These are phyloP conservation scores for Lachancea meyersii DNA, from an alignment of 805 yeast genomes.

Conservation along the genomic window DNA sequence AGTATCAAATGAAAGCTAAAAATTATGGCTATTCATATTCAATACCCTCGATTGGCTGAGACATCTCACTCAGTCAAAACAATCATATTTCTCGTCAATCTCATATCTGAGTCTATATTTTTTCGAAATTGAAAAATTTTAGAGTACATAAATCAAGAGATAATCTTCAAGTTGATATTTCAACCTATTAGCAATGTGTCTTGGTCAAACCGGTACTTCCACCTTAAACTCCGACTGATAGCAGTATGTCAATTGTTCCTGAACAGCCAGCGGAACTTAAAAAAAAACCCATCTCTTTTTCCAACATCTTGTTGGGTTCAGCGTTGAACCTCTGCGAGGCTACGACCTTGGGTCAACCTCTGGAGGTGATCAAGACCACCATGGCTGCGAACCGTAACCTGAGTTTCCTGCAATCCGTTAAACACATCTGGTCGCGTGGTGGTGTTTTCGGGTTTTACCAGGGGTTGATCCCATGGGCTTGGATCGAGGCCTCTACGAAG, in stretches of 20 bases:
- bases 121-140: background rate
- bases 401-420: slow-evolving; percentile 58
- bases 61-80: background rate
- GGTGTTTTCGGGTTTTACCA: slow-evolving; percentile 91
- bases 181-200: too few relatives aligned
- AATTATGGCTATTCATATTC: too few relatives aligned
- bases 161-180: too few relatives aligned
- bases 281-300: slow-evolving; percentile 81
- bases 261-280: slow-evolving; percentile 37
- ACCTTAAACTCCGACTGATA: background rate
- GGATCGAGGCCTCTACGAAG: slow-evolving; percentile 99
- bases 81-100: too few relatives aligned
- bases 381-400: slow-evolving; percentile 94
- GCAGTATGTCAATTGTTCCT: slow-evolving; percentile 37
- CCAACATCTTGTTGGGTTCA: slow-evolving; percentile 90
- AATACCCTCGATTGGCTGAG: too few relatives aligned
- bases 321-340: slow-evolving; percentile 89
- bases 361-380: slow-evolving; percentile 93
- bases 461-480: slow-evolving; percentile 98
- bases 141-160: background rate
- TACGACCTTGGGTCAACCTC: slow-evolving; percentile 92
- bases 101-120: too few relatives aligned
- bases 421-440: slow-evolving; percentile 86
- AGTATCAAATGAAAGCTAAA: background rate
- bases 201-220: too few relatives aligned